These are phyloP conservation scores for Candida pseudoglaebosa DNA, from an alignment of 805 yeast species.

Conservation along the genomic window DNA sequence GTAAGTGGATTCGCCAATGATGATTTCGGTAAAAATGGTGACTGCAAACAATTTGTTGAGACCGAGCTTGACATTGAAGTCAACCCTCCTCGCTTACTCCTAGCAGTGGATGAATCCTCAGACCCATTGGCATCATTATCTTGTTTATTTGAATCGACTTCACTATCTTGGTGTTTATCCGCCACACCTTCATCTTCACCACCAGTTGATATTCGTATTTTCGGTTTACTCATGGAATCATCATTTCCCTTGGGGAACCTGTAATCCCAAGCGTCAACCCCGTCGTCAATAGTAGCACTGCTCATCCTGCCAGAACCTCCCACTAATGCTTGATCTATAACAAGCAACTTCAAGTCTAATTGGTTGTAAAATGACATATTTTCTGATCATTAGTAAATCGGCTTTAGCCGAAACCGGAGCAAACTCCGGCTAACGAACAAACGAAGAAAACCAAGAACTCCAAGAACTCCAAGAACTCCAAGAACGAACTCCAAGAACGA, in stretches of 20 bases:
- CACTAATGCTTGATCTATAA: background rate
- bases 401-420: too few relatives aligned
- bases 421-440: too few relatives aligned
- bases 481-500: background rate
- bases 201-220: background rate
- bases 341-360: background rate
- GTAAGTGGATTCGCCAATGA: slow-evolving; percentile 52
- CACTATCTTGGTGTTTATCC: background rate
- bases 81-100: background rate
- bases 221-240: background rate
- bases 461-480: too few relatives aligned
- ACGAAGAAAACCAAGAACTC: too few relatives aligned
- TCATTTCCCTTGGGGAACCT: slow-evolving; percentile 33
- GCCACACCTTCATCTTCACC: too few relatives aligned
- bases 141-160: background rate
- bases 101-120: background rate
- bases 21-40: slow-evolving; percentile 36
- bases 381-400: too few relatives aligned
- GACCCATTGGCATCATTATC: slow-evolving; percentile 3
- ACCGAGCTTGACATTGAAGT: slow-evolving; percentile 5
- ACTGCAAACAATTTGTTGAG: slow-evolving; percentile 26
- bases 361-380: background rate
- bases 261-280: slow-evolving; percentile 40
- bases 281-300: slow-evolving; percentile 20
- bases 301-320: slow-evolving; percentile 1